These are phyloP conservation scores for Microascus cirrosus DNA, from an alignment of 2,329 filamentous ascomycete genomes.

Conservation along the genomic window DNA sequence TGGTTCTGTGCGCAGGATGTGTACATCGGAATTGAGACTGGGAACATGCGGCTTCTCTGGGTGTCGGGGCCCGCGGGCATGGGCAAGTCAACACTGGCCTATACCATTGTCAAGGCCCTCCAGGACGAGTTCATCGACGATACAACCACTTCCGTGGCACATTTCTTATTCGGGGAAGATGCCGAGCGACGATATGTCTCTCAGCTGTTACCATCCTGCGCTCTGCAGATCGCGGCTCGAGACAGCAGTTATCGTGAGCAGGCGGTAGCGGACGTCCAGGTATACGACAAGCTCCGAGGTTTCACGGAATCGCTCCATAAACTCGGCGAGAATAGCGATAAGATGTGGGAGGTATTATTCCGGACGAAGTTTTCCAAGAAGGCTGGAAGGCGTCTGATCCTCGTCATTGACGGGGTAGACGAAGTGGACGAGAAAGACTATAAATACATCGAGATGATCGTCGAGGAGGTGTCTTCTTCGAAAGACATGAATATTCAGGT, in stretches of 20 bases:
- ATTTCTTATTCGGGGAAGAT: constrained; percentile 26
- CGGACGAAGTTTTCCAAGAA: constrained; percentile 11
- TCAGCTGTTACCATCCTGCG: constrained; percentile 1
- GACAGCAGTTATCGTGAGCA: constrained; percentile 16
- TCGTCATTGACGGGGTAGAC: constrained; percentile 2
- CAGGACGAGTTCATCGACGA: constrained; percentile 7
- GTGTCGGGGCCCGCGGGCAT: constrained; percentile 17
- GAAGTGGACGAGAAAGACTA: too few species aligned
- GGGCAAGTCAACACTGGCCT: constrained; percentile 21
- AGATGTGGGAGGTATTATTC: constrained; percentile 9
- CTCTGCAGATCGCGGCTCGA: constrained; percentile 15
- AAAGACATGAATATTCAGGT: neutral
- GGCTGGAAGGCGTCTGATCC: neutral
- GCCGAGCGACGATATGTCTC: neutral
- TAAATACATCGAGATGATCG: too few species aligned
- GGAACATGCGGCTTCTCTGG: constrained; percentile 12
- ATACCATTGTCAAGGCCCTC: constrained; percentile 11
- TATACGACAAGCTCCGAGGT: constrained; percentile 12
- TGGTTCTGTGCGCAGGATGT: constrained; percentile 19
- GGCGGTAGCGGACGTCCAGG: constrained; percentile 12
- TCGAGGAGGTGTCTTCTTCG: too few species aligned
- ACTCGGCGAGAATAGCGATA: constrained; percentile 4
- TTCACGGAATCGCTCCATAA: constrained; percentile 12
- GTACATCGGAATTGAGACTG: constrained; percentile 11
- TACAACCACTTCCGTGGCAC: constrained; percentile 12